phyloP scores from a whole-genome alignment of 768 basidiomycete species.

The Mycena pura region DNA sequence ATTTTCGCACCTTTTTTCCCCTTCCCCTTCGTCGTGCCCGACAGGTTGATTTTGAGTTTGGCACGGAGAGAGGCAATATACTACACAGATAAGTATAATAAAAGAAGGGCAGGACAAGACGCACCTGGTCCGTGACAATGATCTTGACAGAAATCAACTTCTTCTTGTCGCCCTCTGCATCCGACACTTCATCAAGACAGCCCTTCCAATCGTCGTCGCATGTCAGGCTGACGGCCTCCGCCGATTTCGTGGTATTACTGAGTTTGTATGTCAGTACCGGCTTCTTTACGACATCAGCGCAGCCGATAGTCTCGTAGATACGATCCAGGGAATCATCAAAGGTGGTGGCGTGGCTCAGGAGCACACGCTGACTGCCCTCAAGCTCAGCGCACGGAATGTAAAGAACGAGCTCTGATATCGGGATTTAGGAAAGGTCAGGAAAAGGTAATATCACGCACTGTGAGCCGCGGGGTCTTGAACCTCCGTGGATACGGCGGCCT shows the following conservation, averaged over 20 bases:
- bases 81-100: not conserved
- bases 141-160: not conserved
- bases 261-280: not conserved
- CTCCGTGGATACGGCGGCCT: not conserved
- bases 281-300: not conserved
- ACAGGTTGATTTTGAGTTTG: not conserved
- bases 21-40: not conserved
- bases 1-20: not conserved
- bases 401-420: not conserved
- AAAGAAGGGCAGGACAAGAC: not conserved
- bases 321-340: not conserved
- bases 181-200: not conserved
- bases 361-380: not conserved
- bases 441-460: not conserved
- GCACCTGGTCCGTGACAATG: not conserved
- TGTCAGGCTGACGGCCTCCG: not conserved
- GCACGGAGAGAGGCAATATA: not conserved
- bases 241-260: not conserved
- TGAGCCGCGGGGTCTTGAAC: not conserved
- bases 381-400: not conserved
- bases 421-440: too few species aligned
- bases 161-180: not conserved
- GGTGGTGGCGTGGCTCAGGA: not conserved
- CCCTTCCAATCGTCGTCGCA: not conserved
- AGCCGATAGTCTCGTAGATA: constrained; percentile 1